A percentile compares a stretch with the other conserved stretches of the same genome.
These are phyloP conservation scores for Lasiosphaeris hirsuta DNA, from an alignment of 495 filamentous ascomycete species.

Conservation along the genomic window DNA sequence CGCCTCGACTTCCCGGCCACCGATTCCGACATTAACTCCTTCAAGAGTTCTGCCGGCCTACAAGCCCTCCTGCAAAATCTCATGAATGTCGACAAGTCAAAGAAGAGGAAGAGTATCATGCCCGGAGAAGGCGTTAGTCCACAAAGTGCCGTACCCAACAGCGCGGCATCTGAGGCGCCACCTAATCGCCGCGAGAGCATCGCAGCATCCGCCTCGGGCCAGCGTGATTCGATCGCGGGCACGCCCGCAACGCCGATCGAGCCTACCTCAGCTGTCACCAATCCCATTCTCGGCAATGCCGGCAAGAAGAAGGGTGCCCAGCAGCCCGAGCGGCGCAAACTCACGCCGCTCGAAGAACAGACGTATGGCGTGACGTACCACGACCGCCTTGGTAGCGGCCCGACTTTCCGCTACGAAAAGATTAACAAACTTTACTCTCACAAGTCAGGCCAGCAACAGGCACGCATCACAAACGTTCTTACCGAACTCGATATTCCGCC, in stretches of 20 bases:
- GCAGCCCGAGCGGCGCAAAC: slow-evolving; percentile 58
- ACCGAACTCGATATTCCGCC: slow-evolving; percentile 75
- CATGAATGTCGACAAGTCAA: slow-evolving; percentile 73
- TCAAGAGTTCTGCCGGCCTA: slow-evolving; percentile 75
- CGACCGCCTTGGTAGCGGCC: slow-evolving; percentile 74
- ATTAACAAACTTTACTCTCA: slow-evolving; percentile 77
- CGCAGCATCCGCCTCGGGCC: slow-evolving; percentile 34
- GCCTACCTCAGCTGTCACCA: slow-evolving; percentile 24
- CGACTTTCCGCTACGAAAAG: slow-evolving; percentile 76
- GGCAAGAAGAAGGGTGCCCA: slow-evolving; percentile 57
- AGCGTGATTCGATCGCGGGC: slow-evolving; percentile 51
- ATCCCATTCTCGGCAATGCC: slow-evolving; percentile 21
- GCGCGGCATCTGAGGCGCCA: slow-evolving; percentile 29
- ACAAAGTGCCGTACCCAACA: slow-evolving; percentile 34
- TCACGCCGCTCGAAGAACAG: slow-evolving; percentile 68
- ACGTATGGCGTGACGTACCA: slow-evolving; percentile 82
- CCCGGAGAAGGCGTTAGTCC: slow-evolving; percentile 41
- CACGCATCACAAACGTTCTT: slow-evolving; percentile 73
- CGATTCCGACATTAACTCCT: slow-evolving; percentile 63
- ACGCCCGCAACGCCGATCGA: slow-evolving; percentile 33
- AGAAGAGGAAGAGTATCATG: slow-evolving; percentile 66
- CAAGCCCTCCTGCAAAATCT: slow-evolving; percentile 76
- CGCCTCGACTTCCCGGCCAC: slow-evolving; percentile 77
- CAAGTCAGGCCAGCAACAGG: slow-evolving; percentile 77
- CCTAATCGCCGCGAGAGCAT: slow-evolving; percentile 51